Base-by-base conservation (phyloP, 164 flowering plant genomes). In the Protea cynaroides region DNA sequence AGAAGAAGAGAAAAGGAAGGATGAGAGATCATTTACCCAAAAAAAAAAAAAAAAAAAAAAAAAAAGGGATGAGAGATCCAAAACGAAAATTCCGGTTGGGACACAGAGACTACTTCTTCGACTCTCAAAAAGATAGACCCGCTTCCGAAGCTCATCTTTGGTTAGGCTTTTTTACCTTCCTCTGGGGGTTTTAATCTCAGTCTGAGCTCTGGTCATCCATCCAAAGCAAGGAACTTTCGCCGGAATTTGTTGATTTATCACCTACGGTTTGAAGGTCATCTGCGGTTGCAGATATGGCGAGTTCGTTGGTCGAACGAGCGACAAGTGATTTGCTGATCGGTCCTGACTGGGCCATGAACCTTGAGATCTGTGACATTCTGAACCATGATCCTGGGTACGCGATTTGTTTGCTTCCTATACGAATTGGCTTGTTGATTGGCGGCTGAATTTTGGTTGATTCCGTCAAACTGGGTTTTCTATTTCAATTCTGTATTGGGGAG, bases 311-410 rank as follows among this genome's bases (percentile, higher is more conserved):
- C 62, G 97, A 89, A 23, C 68, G 98, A 61, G 98, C 98, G 25
- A 90, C 98, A 64, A 90, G 84, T 75, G 91, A 87, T 70, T 76
- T 87, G 97, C 79, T 93, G 73, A 87, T 93, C 82, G 98, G 98
- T 53, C 92, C 98, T 1, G 98, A 93, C 79, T 93, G 97, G 98
- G 95, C 98, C 24, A 82, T 86, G 95, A 93, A 93, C 73, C 75
- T 90, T 67, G 97, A 93, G 91, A 90, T 93, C 90, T 93, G 97
- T 62, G 97, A 93, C 67, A 84, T 85, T 64, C 80, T 88, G 65
- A 93, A 93, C 78, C 90, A 70, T 71, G 98, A 93, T 72, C 92
- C 89, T n/a, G 86, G 74, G 98, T 92, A 85, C 3, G 80, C 59
- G 23, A 7, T 63, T 70, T 18, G 22, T 50, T 58, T 51, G 11